phyloP scores from a whole-genome alignment of 2,329 filamentous ascomycete genomes.

The Colletotrichum camelliae region DNA sequence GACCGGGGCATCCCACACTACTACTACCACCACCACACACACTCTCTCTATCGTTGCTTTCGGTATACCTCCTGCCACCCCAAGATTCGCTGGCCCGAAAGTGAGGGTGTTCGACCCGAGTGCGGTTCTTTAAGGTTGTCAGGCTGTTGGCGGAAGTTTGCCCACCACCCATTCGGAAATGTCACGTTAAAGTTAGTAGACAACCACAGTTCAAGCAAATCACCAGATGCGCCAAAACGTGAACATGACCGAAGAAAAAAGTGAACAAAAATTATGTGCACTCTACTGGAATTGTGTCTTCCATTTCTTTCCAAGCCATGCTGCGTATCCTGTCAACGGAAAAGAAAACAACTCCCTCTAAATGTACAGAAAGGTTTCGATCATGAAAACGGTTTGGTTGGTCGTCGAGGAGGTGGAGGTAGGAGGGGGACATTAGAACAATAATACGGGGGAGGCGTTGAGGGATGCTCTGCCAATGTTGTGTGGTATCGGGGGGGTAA shows the following conservation, averaged over 20 bases:
- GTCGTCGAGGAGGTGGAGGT: neutral
- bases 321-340: constrained; percentile 18
- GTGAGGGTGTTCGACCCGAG: neutral
- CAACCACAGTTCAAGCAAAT: neutral
- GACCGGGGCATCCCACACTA: neutral
- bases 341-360: constrained; percentile 19
- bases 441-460: constrained; percentile 13
- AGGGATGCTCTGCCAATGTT: constrained; percentile 11
- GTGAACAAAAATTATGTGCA: neutral
- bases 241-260: neutral
- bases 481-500: constrained; percentile 11
- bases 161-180: neutral
- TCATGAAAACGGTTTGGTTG: constrained; percentile 1
- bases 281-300: constrained; percentile 25
- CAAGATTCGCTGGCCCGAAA: neutral
- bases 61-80: constrained; percentile 1
- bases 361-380: constrained; percentile 22
- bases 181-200: neutral
- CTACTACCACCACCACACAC: neutral
- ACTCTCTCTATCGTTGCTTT: no score
- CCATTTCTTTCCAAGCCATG: constrained; percentile 24
- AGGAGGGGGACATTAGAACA: constrained; percentile 23
- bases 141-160: neutral
- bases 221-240: no score
- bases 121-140: neutral